Base-by-base conservation (phyloP, 2,329 filamentous ascomycete species). In the Dactylellina leptospora region DNA sequence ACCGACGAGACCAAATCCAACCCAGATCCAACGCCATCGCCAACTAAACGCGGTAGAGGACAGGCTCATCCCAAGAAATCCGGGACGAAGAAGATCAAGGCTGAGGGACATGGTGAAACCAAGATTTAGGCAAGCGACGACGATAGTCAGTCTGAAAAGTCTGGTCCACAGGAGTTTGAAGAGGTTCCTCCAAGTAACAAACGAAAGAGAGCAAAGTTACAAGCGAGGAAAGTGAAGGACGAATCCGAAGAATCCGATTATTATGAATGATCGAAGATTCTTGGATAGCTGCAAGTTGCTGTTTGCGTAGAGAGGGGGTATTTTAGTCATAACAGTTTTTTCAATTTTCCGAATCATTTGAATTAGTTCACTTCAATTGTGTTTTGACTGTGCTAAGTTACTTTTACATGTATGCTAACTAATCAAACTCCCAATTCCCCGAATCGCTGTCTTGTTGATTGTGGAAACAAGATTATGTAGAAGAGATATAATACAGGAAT, bases 181-280 rank as follows among this genome's bases (percentile, higher is more conserved):
- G 3, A 10, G 9, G 9, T 3, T 10, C 3, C 33, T 38, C 36
- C 11, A 5, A 40, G 18, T 11, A 72, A 53, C 5, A 64, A 54
- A 30, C 36, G 50, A 4, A 61, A 62, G 36, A 63, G 51, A 23
- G 36, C 25, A 33, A 60, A 61, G 23, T 23, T 48, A n/a, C 8
- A 61, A 55, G 55, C 30, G 23, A 18, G 55, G n/a, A 36, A 36
- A 71, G 28, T n/a, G n/a, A 54, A 33, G 16, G 44, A 50, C 18
- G 56, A 58, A 28, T 50, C 36, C 33, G 66, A 59, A 10, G 55
- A 44, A 18, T 59, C 54, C 10, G 66, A 71, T 58, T 72, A 61
- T 30, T 25, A 51, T 44, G 56, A 70, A 22, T 62, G 40, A 45
- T 11, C n/a, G n/a, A n/a, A n/a, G n/a, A n/a, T n/a, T n/a, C n/a